Percentiles rank a stretch among this genome's conserved stretches.
Conservation (phyloP, 2,329 filamentous ascomycete species). For the Zymoseptoria pseudotritici region DNA sequence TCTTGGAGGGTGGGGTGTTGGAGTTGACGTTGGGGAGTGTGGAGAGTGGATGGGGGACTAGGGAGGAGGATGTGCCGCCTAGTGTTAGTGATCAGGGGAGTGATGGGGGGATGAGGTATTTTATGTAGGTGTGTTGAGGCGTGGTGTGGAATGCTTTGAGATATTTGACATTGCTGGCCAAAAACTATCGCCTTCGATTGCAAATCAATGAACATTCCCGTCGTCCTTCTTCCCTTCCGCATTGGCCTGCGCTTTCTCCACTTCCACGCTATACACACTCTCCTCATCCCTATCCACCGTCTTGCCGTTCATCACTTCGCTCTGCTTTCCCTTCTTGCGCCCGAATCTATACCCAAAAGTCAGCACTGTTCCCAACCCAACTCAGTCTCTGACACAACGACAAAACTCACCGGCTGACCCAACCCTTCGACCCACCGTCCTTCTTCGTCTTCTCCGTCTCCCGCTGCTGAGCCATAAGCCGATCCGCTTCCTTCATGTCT, state of each 20-base stretch:
- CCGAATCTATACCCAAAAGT: constrained; percentile 8
- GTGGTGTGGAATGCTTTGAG: background rate
- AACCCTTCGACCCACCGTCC: background rate
- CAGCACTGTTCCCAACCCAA: background rate
- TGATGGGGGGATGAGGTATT: background rate
- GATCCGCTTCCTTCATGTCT: constrained; percentile 2
- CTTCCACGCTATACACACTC: constrained; percentile 4
- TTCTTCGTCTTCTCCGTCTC: background rate
- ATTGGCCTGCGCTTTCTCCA: constrained; percentile 1
- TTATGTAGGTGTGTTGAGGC: constrained; percentile 1
- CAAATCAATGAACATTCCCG: too few species aligned
- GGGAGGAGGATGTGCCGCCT: constrained; percentile 35
- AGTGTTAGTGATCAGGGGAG: constrained; percentile 22
- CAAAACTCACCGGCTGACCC: background rate
- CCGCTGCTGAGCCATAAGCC: background rate
- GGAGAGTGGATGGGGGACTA: constrained; percentile 40
- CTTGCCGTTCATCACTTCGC: background rate
- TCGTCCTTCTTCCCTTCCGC: constrained; percentile 1
- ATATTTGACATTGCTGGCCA: background rate
- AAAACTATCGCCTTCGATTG: too few species aligned
- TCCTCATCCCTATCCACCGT: background rate
- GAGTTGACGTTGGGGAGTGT: constrained; percentile 35
- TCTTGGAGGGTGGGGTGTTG: constrained; percentile 36
- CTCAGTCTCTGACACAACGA: background rate
- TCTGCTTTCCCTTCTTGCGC: constrained; percentile 2